Evolutionary conservation across 345 rosid genomes (phyloP).

Genomic region (Lepidium sativum): DNA sequence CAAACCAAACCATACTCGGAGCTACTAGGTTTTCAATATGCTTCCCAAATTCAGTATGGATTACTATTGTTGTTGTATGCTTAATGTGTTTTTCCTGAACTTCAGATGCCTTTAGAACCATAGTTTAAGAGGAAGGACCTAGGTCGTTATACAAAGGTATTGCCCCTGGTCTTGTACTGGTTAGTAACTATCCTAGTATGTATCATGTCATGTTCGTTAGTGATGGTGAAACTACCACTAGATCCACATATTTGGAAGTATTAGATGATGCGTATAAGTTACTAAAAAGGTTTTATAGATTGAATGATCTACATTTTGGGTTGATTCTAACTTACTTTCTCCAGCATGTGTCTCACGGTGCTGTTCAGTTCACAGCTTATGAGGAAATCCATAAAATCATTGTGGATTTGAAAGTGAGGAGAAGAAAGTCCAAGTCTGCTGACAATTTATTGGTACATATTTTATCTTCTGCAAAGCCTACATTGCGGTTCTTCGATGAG

Average conservation of each 20-base stretch:
- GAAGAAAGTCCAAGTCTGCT: conserved; percentile 21
- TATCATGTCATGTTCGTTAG: background rate
- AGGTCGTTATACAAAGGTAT: conserved; percentile 76
- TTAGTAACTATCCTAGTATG: conserved; percentile 24
- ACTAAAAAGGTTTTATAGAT: background rate
- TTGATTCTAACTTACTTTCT: conserved; percentile 21
- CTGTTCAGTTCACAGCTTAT: conserved; percentile 84
- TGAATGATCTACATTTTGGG: background rate
- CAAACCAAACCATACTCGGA: conserved; percentile 69
- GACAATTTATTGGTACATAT: conserved; percentile 51
- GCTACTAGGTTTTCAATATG: conserved; percentile 51
- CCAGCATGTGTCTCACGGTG: conserved; percentile 96
- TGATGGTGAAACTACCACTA: background rate
- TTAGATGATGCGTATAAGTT: background rate
- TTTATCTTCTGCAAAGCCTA: background rate
- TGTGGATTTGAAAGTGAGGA: conserved; percentile 41
- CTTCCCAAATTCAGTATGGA: background rate
- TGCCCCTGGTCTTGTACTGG: conserved; percentile 72
- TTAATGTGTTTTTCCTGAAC: conserved; percentile 2
- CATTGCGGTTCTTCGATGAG: background rate
- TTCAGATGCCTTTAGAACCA: conserved; percentile 82
- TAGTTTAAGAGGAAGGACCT: conserved; percentile 88
- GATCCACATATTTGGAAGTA: background rate
- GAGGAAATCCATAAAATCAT: conserved; percentile 75
- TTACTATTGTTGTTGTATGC: background rate